Evolutionary conservation across 257 asterid species (phyloP), one percentile per base, ranked within the genome.

Genomic region (Nicotiana sylvestris): DNA sequence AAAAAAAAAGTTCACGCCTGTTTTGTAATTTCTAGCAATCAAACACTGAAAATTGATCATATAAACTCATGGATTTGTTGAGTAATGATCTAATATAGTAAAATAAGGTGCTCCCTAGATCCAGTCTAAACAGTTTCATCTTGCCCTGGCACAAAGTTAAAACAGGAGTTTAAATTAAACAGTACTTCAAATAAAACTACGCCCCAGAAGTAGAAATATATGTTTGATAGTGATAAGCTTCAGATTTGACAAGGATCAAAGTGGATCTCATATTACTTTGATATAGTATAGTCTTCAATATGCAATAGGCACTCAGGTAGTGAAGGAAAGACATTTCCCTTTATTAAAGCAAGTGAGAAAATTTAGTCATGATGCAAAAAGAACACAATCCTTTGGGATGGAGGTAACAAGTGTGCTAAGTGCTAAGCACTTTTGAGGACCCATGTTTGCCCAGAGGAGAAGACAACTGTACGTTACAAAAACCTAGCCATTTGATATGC

Each of bases 231-330:
- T 69, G 56, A 69, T 37, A 37, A 37, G 32, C 21, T 69, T 69
- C 32, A 69, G 18, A 69, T 69, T 69, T 4, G 58, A 43, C 78
- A 43, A 43, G 78, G 39, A 46, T 12, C n/a, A 4, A 21, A 70
- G 78, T 70, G 51, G 78, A n/a, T 43, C 33, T 39, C 35, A n/a
- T 70, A 70, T 70, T 43, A 70, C 78, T 11, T 65, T 21, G 78
- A 43, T 43, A 46, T 72, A 72, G 27, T 46, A 25, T 6, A 70
- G 39, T 72, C 25, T 25, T 72, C 39, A 72, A 72, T 5, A 72
- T 72, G 61, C 79, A 46, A 12, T 35, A 72, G 32, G 79, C 25
- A 72, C 13, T 46, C 61, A 46, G 32, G 78, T 46, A 70, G 35
- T 21, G 60, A 72, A 25, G 61, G 39, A 58, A 46, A 72, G 37